These are phyloP conservation scores for Kitagawia praeruptora DNA, from an alignment of 129 eudicot species.

Conservation along the genomic window DNA sequence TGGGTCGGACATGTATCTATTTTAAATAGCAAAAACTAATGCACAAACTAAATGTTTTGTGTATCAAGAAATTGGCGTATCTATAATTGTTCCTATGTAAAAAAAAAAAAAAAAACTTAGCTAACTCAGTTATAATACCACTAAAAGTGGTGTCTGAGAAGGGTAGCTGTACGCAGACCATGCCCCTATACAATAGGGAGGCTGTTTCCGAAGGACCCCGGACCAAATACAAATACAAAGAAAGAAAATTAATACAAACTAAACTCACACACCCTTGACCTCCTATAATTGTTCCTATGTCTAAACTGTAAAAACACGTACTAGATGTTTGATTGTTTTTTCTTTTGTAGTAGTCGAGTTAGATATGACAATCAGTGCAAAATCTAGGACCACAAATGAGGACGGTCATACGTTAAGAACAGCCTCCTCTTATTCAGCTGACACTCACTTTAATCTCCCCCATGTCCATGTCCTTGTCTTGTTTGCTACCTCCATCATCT, in stretches of 20 bases:
- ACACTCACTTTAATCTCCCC: not conserved
- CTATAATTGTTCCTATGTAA: too few species aligned
- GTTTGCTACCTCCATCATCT: not conserved
- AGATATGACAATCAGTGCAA: constrained; percentile 4
- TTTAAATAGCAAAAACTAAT: not conserved
- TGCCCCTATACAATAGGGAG: too few species aligned
- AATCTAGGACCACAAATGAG: not conserved
- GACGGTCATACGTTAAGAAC: not conserved
- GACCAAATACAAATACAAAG: too few species aligned
- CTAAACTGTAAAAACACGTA: not conserved
- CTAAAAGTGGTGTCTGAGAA: too few species aligned
- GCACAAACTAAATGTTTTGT: not conserved
- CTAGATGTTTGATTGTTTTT: not conserved
- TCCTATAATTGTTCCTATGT: not conserved
- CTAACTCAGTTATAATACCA: too few species aligned
- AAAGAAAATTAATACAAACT: too few species aligned
- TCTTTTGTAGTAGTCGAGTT: not conserved
- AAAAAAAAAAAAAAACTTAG: too few species aligned
- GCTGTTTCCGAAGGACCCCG: too few species aligned
- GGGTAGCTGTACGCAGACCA: too few species aligned
- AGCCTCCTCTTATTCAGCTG: constrained; percentile 7
- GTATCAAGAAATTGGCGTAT: not conserved
- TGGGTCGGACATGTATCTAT: not conserved
- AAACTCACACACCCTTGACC: too few species aligned
- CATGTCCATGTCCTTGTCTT: not conserved